Percentiles rank a stretch among this genome's conserved stretches.
These are phyloP conservation scores for Chiua sp. DNA, from an alignment of 1,284 basidiomycete genomes.

Conservation along the genomic window DNA sequence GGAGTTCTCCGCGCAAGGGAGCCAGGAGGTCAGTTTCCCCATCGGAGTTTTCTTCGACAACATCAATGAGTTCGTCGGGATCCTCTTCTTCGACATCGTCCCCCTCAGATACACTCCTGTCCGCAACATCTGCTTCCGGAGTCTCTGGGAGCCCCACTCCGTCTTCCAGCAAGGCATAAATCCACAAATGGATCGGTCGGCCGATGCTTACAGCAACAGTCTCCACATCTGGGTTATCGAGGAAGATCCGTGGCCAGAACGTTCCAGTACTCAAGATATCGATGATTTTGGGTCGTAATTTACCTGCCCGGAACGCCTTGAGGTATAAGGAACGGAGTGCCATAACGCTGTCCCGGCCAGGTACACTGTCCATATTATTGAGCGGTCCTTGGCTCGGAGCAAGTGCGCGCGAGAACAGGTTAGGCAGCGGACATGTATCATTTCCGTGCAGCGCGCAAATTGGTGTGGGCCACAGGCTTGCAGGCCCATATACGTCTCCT, in stretches of 20 bases:
- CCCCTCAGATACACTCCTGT: conserved; percentile 17
- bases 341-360: conserved; percentile 20
- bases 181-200: conserved; percentile 65
- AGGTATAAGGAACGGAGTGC: conserved; percentile 49
- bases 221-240: conserved; percentile 78
- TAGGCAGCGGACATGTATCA: conserved; percentile 57
- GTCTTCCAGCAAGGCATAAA: conserved; percentile 72
- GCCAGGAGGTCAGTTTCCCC: conserved; percentile 59
- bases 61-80: conserved; percentile 64
- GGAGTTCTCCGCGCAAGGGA: conserved; percentile 69
- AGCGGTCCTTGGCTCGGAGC: conserved; percentile 24
- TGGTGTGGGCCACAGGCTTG: conserved; percentile 54
- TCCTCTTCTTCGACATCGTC: conserved; percentile 38
- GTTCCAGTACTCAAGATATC: conserved; percentile 66
- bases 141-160: conserved; percentile 59
- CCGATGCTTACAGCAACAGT: conserved; percentile 64
- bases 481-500: conserved; percentile 39
- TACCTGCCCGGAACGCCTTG: conserved; percentile 65
- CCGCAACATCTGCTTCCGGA: conserved; percentile 22
- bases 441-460: conserved; percentile 64
- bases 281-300: conserved; percentile 59
- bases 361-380: conserved; percentile 36
- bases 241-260: conserved; percentile 71
- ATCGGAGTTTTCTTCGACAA: conserved; percentile 51
- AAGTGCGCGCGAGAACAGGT: conserved; percentile 56